Conservation (phyloP, 192 early-diverging fungal genomes). For the Kappamyces sp. region DNA sequence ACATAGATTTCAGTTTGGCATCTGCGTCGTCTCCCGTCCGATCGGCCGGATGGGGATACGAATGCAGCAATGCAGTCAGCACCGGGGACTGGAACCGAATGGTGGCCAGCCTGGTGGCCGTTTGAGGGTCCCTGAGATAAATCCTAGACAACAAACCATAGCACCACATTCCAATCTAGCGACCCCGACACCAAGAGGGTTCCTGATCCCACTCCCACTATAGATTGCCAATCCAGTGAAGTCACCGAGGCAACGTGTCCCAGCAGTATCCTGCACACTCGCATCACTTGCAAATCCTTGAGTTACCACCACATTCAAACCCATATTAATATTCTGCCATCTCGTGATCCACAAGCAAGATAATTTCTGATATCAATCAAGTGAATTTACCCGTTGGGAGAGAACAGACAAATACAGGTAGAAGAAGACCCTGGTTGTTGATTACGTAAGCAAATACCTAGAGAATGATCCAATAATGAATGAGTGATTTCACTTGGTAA, state of each 20-base stretch:
- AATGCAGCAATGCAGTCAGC: background rate
- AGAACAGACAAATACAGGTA: background rate
- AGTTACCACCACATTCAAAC: background rate
- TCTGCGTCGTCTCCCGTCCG: background rate
- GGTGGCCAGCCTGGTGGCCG: background rate
- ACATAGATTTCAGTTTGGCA: background rate
- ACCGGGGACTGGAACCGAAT: constrained; percentile 5
- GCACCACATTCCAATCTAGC: constrained; percentile 12
- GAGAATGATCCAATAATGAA: background rate
- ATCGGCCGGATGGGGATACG: background rate
- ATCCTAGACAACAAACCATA: background rate
- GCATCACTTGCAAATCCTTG: background rate
- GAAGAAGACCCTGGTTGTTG: background rate
- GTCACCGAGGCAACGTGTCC: background rate
- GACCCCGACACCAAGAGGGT: constrained; percentile 3
- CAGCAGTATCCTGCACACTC: background rate
- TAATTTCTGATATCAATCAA: no score
- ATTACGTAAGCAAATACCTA: background rate
- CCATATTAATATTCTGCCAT: background rate
- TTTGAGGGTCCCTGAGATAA: constrained; percentile 19
- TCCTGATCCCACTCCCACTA: background rate
- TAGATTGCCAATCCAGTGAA: background rate
- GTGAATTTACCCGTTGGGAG: no score
- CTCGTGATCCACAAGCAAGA: background rate
- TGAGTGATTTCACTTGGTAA: constrained; percentile 1